Conservation (phyloP, 2,329 filamentous ascomycete genomes). For the Xylogone sp. region DNA sequence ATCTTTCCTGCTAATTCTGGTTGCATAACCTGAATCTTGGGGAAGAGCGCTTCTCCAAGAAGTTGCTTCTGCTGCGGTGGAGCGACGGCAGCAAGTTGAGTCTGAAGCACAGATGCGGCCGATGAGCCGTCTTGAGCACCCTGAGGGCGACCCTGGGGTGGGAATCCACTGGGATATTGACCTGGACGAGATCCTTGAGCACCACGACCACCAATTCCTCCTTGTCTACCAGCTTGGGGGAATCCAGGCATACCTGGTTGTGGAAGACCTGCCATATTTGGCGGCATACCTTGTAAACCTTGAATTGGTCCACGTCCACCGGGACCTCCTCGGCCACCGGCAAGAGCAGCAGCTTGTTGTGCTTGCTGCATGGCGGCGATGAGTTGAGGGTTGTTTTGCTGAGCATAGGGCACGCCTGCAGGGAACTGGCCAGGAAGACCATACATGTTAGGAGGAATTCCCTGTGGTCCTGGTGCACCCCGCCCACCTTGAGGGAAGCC, state of each 20-base stretch:
- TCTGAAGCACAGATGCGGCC: slow-evolving; percentile 43
- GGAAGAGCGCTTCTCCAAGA: slow-evolving; percentile 95
- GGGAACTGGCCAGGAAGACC: slow-evolving; percentile 77
- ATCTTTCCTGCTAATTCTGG: slow-evolving; percentile 97
- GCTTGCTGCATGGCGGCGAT: slow-evolving; percentile 81
- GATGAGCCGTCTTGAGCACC: slow-evolving; percentile 26
- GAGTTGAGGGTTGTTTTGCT: slow-evolving; percentile 75
- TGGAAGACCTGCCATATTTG: slow-evolving; percentile 58
- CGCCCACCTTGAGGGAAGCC: slow-evolving; percentile 83
- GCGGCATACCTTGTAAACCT: slow-evolving; percentile 69
- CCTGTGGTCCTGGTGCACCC: slow-evolving; percentile 76
- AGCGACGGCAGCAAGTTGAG: slow-evolving; percentile 50
- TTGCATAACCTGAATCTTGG: slow-evolving; percentile 95
- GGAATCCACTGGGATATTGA: slow-evolving; percentile 30
- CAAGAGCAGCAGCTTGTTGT: slow-evolving; percentile 54
- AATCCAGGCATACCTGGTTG: slow-evolving; percentile 51
- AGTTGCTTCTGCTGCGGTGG: slow-evolving; percentile 95
- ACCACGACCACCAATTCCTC: slow-evolving; percentile 31
- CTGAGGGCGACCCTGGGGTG: slow-evolving; percentile 27
- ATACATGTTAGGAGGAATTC: slow-evolving; percentile 85
- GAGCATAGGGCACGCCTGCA: slow-evolving; percentile 70
- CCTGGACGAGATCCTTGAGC: slow-evolving; percentile 31
- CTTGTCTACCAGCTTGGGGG: slow-evolving; percentile 47
- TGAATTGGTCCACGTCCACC: slow-evolving; percentile 58
- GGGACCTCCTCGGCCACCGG: slow-evolving; percentile 33